Base-by-base conservation (phyloP, 2,329 filamentous ascomycete genomes). In the Colletotrichum caudatum region DNA sequence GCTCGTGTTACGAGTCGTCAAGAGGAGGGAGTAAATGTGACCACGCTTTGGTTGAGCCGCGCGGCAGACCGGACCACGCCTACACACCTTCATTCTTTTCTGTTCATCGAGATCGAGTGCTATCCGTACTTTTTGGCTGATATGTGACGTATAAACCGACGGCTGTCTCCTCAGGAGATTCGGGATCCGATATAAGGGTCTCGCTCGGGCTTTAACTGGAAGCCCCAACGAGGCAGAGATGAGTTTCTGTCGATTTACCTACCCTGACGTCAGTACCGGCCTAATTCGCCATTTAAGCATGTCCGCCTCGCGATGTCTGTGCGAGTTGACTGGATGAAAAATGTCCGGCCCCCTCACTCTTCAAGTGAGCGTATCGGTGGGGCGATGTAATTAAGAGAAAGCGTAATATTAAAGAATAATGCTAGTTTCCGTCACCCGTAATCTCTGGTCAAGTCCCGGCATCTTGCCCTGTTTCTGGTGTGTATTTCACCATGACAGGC, bases 1-100 rank as follows among this genome's bases (percentile, higher is more conserved):
- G 26, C 12, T 54, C 37, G 20, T 59, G 58, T 71, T 12, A 41
- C 64, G 37, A 54, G 33, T 35, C 54, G 53, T 44, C n/a, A 50
- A 48, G 57, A 48, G 56, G 57, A 8, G 37, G 26, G 46, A 12
- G 48, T 12, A n/a, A 54, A 46, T 59, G 58, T 67, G 58, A 53
- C 39, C 33, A 53, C 29, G 18, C 39, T 29, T 12, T 41, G 46
- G 35, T 33, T 20, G 16, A 54, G 46, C 18, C 65, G 33, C 58
- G 46, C 29, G 59, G 33, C 1, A 44, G 11, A 35, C 16, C 23
- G 51, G 29, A 62, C 35, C 1, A 46, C 35, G 33, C 16, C n/a
- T 26, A 37, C 46, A 67, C 16, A 33, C 33, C 26, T 3, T 16
- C 14, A 20, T 14, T 16, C 14, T 29, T 23, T 12, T 23, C 20